Base-by-base conservation (phyloP, 1,284 basidiomycete species). In the Trichosporon coremiiforme region DNA sequence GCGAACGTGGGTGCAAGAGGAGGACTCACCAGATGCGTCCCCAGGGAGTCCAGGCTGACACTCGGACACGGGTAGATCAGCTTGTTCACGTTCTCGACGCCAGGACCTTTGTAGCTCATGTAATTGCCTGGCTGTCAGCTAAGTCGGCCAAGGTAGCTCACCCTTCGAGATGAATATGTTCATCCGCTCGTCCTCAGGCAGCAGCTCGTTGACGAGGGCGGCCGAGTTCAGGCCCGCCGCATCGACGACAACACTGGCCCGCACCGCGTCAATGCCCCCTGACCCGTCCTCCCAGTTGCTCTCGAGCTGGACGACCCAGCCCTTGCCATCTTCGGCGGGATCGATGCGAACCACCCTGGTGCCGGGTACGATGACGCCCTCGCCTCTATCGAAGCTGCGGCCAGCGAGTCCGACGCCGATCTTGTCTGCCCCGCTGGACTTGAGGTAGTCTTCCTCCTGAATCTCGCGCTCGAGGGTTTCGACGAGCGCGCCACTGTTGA, bases 291-390 rank as follows among this genome's bases (percentile, higher is more conserved):
- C 68, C 62, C 95, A 87, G 35, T 96, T 85, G 0, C 91, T 87
- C 74, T 95, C 91, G 17, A 85, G 85, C 79, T 88, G 87, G 0
- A 88, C 86, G 15, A 88, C 83, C 87, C 87, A 88, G 2, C 87
- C 87, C 69, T 33, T 68, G 68, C 45, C 70, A 57, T 69, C 68
- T 66, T 71, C 74, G 36, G 75, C 80, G 82, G 67, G 88, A 78
- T 98, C 95, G 13, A 99, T 87, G 33, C 96, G 88, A n/a, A 97
- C 93, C 22, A 94, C 93, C 25, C 86, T 86, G 0, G 95, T 97
- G 2, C 90, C 90, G 76, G 90, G 91, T 0, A 91, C 92, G 10
- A 97, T 84, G 68, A 93, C 88, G 10, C 92, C 91, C 50, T 82
- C 81, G 10, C 80, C 80, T 38, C 80, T 71, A 5, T 74, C 68